Evolutionary conservation across 73 alveolate species (phyloP).

Genomic region (Paramecium sexaurelia): DNA sequence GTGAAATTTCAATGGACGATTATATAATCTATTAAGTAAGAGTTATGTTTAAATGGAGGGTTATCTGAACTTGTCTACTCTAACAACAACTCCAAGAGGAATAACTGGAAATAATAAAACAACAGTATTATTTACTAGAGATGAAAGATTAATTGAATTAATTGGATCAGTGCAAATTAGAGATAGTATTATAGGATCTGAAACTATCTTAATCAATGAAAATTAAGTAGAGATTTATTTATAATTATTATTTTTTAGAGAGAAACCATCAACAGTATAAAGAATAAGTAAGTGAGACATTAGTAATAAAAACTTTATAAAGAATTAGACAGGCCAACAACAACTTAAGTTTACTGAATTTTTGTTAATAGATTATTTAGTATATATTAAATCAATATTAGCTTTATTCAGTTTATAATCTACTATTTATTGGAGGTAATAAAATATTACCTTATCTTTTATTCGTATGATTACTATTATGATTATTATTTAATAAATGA

Average conservation of each 20-base stretch:
- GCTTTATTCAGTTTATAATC: background rate
- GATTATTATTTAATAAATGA: background rate
- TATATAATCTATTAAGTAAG: slow-evolving; percentile 73
- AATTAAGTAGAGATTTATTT: background rate
- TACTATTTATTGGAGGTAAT: slow-evolving; percentile 1
- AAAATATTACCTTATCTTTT: background rate
- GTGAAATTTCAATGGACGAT: slow-evolving; percentile 82
- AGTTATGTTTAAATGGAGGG: background rate
- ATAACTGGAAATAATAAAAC: slow-evolving; percentile 29
- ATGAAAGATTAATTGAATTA: background rate
- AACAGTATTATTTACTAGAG: slow-evolving; percentile 6
- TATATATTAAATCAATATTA: background rate
- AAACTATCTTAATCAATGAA: background rate
- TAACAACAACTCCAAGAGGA: background rate
- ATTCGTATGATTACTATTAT: background rate
- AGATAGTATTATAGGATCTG: slow-evolving; percentile 2
- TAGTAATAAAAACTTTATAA: background rate
- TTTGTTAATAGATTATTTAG: background rate
- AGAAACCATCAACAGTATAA: background rate
- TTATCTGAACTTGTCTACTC: slow-evolving; percentile 23
- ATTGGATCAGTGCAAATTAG: background rate
- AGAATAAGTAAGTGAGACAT: background rate
- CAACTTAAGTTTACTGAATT: slow-evolving; percentile 20
- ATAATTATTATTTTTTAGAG: background rate
- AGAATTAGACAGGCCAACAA: background rate